Evolutionary conservation across 306 rosid genomes (phyloP).

Genomic region (Medicago lupulina): DNA sequence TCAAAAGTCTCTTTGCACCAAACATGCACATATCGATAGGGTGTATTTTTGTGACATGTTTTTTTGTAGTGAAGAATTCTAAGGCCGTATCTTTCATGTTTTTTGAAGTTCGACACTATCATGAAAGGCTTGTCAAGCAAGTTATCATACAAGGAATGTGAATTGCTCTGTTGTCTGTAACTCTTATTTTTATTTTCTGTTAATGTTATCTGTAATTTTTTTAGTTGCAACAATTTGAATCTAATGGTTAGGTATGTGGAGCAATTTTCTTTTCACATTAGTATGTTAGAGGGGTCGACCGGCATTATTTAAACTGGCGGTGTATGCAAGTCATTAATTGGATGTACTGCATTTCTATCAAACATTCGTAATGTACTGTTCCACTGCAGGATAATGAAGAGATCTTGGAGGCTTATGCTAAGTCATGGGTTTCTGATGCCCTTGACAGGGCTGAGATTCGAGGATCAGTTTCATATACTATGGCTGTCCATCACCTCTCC

Average conservation of each 20-base stretch:
- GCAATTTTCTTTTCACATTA: background rate
- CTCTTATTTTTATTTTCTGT: background rate
- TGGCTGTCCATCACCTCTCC: constrained; percentile 84
- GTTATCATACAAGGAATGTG: background rate
- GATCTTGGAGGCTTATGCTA: constrained; percentile 78
- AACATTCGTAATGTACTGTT: constrained; percentile 31
- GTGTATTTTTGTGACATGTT: background rate
- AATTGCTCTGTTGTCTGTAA: background rate
- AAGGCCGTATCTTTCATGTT: background rate
- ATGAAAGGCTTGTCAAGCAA: background rate
- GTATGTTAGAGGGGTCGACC: background rate
- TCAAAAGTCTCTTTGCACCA: background rate
- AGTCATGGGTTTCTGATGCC: constrained; percentile 88
- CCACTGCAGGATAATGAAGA: constrained; percentile 73
- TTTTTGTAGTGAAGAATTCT: background rate
- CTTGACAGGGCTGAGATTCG: constrained; percentile 85
- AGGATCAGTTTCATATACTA: constrained; percentile 65
- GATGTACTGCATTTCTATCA: constrained; percentile 1
- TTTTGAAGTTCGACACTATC: background rate
- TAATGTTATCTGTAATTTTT: too few species aligned
- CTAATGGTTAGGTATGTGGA: background rate
- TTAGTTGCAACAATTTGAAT: background rate
- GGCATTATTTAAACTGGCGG: background rate
- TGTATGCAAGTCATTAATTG: constrained; percentile 2
- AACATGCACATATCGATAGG: background rate